Conservation (phyloP, 805 yeast genomes). For the Ascoidea tarda region DNA sequence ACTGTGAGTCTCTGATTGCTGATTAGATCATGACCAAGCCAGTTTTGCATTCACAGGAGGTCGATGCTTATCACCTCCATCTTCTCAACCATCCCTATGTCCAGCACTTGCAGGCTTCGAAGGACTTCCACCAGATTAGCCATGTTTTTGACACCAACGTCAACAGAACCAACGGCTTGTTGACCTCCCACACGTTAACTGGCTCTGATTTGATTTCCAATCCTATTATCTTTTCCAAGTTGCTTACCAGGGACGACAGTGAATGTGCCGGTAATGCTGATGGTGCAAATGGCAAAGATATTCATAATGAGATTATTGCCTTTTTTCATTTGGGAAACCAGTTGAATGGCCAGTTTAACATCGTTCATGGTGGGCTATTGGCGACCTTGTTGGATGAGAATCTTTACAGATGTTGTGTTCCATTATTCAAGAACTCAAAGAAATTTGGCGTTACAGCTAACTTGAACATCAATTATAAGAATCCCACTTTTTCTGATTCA, state of each 20-base stretch:
- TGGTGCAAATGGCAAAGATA: constrained; percentile 20
- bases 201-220: neutral
- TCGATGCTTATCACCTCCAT: neutral
- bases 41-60: too few relatives aligned
- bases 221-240: too few relatives aligned
- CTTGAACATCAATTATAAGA: constrained; percentile 2
- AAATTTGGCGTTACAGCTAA: constrained; percentile 5
- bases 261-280: neutral
- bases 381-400: constrained; percentile 33
- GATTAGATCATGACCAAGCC: too few relatives aligned
- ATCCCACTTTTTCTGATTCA: constrained; percentile 1
- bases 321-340: constrained; percentile 59
- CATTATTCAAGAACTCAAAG: neutral
- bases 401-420: constrained; percentile 2
- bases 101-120: too few relatives aligned
- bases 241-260: neutral
- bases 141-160: constrained; percentile 1
- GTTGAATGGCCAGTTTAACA: constrained; percentile 54
- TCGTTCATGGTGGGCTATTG: constrained; percentile 69
- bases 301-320: constrained; percentile 38
- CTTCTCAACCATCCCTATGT: neutral
- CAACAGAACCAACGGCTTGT: neutral
- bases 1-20: too few relatives aligned
- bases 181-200: constrained; percentile 1
- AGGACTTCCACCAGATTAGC: neutral